Evolutionary conservation across 2,329 filamentous ascomycete genomes (phyloP), one percentile per base, ranked within the genome.

Genomic region (Xylariaceae sp.): DNA sequence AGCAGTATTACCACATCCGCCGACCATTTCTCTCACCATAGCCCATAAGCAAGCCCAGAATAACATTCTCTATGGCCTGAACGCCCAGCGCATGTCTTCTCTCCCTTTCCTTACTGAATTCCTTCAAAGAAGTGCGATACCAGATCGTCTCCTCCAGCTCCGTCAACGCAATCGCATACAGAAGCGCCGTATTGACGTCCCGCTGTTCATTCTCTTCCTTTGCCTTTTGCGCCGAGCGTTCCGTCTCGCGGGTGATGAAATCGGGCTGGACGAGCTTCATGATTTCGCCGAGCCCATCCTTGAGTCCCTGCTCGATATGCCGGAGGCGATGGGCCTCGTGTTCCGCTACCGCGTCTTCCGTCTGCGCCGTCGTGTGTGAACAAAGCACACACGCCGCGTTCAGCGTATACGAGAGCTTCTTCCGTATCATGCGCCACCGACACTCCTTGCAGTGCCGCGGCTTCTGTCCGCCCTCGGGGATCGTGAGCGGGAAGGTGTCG

Each of bases 361-460:
- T 47, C 53, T 6, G 32, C 42, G 9, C 12, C 37, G 31, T 51
- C 53, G 19, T 61, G 57, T 19, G 53, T 50, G 43, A 61, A 66
- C 3, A 60, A 34, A n/a, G 60, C 47, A 47, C 64, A 66, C 34
- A 61, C 55, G 32, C 19, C 19, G 59, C 56, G 9, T 51, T 40
- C 0, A 66, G 58, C 1, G 59, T 50, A 9, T 59, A 61, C 1
- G 55, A 53, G 1, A 63, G 45, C 27, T 54, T 59, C 19, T 53
- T 32, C 19, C 50, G 51, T 37, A 65, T 61, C 6, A 45, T 41
- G 27, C 47, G 53, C 63, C 61, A 65, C n/a, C 61, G 48, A 42
- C 65, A 67, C n/a, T 65, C 60, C 34, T 59, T 59, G 47, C 64
- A 66, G 35, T 60, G 49, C 1, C 31, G 43, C 9, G 65, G 64